Percentiles rank a stretch among this genome's conserved stretches.
These are phyloP conservation scores for Amanita muscaria DNA, from an alignment of 768 basidiomycete species.

Conservation along the genomic window DNA sequence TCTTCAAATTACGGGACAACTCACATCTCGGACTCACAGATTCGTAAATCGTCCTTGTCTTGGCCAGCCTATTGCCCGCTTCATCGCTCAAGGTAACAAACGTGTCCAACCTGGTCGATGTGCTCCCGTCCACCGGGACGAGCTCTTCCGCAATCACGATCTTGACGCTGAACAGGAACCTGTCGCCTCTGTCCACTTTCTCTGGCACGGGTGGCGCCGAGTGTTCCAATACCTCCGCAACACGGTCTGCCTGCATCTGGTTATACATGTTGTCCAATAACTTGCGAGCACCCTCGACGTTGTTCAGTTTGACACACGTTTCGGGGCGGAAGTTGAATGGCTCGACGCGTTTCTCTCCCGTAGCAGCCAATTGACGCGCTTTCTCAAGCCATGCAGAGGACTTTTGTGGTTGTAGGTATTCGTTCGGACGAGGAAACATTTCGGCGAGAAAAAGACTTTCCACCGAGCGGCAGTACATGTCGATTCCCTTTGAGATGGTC, in stretches of 20 bases:
- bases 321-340: constrained; percentile 92
- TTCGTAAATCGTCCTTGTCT: constrained; percentile 95
- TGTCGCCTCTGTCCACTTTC: constrained; percentile 44
- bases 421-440: constrained; percentile 82
- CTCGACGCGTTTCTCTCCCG: constrained; percentile 86
- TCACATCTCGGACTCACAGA: constrained; percentile 81
- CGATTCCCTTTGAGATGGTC: constrained; percentile 87
- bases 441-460: constrained; percentile 90
- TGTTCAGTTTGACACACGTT: constrained; percentile 96
- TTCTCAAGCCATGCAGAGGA: constrained; percentile 85
- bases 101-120: constrained; percentile 78
- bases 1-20: constrained; percentile 21
- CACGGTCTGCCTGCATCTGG: constrained; percentile 83
- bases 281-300: constrained; percentile 85
- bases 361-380: constrained; percentile 64
- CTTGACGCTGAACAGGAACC: constrained; percentile 90
- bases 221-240: constrained; percentile 52
- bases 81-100: constrained; percentile 95
- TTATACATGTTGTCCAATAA: constrained; percentile 92
- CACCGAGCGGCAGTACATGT: constrained; percentile 83
- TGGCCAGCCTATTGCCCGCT: constrained; percentile 79
- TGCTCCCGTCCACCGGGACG: constrained; percentile 65
- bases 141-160: constrained; percentile 86
- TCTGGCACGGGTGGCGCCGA: constrained; percentile 62
- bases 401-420: constrained; percentile 77